Conservation (phyloP, 169 alveolate species). For the Plasmodium coatneyi region DNA sequence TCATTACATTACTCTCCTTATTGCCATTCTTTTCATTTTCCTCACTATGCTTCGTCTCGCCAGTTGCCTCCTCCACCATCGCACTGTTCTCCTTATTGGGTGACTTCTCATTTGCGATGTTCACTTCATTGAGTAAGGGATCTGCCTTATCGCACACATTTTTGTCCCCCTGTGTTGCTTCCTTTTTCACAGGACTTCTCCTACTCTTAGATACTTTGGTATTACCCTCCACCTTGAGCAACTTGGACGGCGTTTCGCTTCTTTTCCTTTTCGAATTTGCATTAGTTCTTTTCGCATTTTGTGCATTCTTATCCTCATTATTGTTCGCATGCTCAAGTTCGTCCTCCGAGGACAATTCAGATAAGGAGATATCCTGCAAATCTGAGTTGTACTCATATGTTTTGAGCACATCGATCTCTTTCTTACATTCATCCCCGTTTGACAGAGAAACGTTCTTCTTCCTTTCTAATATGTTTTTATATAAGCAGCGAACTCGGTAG, state of each 20-base stretch:
- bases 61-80: not conserved
- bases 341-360: slow-evolving; percentile 71
- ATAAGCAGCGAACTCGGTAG: slow-evolving; percentile 40
- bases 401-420: not conserved
- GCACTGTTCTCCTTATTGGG: not conserved
- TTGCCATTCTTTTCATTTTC: not conserved
- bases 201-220: not conserved
- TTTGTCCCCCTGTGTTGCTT: not conserved
- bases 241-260: not conserved
- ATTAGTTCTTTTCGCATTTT: slow-evolving; percentile 15
- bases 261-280: slow-evolving; percentile 6
- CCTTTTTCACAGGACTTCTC: slow-evolving; percentile 4
- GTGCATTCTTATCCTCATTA: slow-evolving; percentile 6
- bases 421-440: not conserved
- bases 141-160: not conserved
- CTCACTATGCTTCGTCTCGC: not conserved
- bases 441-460: not conserved
- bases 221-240: not conserved
- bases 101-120: not conserved
- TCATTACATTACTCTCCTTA: not conserved
- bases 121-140: not conserved
- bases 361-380: slow-evolving; percentile 46
- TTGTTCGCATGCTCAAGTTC: not conserved
- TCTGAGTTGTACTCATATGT: slow-evolving; percentile 46
- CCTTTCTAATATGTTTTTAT: slow-evolving; percentile 47